phyloP scores from a whole-genome alignment of 495 filamentous ascomycete species.

The Sphaerosporella brunnea region DNA sequence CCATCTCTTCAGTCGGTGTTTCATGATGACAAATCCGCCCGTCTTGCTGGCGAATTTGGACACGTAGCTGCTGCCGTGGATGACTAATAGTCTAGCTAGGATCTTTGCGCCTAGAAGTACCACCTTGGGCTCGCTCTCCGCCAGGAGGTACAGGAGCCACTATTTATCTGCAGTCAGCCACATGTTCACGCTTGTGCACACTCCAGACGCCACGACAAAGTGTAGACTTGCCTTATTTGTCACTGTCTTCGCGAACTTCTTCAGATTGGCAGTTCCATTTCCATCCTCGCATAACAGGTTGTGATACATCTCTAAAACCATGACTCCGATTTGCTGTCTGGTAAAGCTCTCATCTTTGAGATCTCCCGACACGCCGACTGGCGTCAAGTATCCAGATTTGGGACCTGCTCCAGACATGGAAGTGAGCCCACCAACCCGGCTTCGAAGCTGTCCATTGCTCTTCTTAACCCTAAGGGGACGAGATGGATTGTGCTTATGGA shows the following conservation, averaged over 20 bases:
- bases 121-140: constrained; percentile 67
- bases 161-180: constrained; percentile 25
- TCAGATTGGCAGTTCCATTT: constrained; percentile 44
- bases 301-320: constrained; percentile 67
- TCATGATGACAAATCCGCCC: constrained; percentile 72
- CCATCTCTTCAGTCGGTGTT: constrained; percentile 62
- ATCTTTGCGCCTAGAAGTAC: constrained; percentile 71
- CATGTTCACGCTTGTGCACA: neutral
- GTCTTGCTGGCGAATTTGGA: constrained; percentile 70
- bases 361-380: constrained; percentile 4
- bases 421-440: constrained; percentile 1
- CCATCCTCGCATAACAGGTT: constrained; percentile 58
- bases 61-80: constrained; percentile 60
- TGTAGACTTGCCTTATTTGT: constrained; percentile 65
- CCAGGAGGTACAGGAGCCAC: constrained; percentile 91
- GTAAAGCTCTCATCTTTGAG: constrained; percentile 19
- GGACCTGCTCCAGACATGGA: neutral
- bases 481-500: constrained; percentile 46
- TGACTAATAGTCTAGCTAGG: constrained; percentile 63
- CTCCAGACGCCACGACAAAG: neutral
- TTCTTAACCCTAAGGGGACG: constrained; percentile 35
- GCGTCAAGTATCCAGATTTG: neutral
- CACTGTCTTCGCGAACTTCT: constrained; percentile 82
- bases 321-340: constrained; percentile 45
- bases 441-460: constrained; percentile 29